A percentile compares a stretch with the other conserved stretches of the same genome.
These are phyloP conservation scores for Cercophora newfieldiana DNA, from an alignment of 495 filamentous ascomycete genomes.

Conservation along the genomic window DNA sequence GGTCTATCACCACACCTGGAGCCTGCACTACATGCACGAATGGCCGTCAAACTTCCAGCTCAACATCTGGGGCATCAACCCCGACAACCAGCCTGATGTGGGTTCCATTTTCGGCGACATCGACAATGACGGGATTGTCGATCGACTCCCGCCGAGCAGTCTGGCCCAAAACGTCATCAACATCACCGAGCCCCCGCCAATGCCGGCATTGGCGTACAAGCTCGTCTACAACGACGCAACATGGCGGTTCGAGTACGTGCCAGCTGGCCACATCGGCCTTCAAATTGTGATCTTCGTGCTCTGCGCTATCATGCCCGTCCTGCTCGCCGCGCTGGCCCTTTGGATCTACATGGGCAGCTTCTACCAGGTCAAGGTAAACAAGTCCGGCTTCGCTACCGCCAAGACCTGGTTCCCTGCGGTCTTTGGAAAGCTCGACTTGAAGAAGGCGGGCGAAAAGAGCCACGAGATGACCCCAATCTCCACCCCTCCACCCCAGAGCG, in stretches of 20 bases:
- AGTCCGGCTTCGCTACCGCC: slow-evolving; percentile 55
- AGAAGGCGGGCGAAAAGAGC: slow-evolving; percentile 40
- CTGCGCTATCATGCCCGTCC: slow-evolving; percentile 56
- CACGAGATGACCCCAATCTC: slow-evolving; percentile 42
- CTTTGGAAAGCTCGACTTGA: slow-evolving; percentile 44
- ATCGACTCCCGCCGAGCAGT: slow-evolving; percentile 64
- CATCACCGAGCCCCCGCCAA: slow-evolving; percentile 57
- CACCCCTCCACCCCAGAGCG: slow-evolving; percentile 24
- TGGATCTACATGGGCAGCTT: slow-evolving; percentile 66
- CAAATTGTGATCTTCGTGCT: slow-evolving; percentile 62
- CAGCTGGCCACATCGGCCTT: slow-evolving; percentile 53
- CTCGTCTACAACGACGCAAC: slow-evolving; percentile 59
- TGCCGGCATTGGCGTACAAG: slow-evolving; percentile 58
- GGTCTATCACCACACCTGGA: slow-evolving; percentile 57
- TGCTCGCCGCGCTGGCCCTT: slow-evolving; percentile 50
- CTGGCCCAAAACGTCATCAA: slow-evolving; percentile 58
- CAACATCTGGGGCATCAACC: slow-evolving; percentile 70
- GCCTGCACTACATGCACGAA: slow-evolving; percentile 63
- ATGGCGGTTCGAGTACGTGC: slow-evolving; percentile 52
- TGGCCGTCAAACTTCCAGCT: slow-evolving; percentile 65
- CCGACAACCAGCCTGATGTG: slow-evolving; percentile 61
- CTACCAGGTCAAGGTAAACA: slow-evolving; percentile 72
- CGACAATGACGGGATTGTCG: slow-evolving; percentile 54
- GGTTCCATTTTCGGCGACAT: slow-evolving; percentile 38
- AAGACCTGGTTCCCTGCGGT: slow-evolving; percentile 33